phyloP scores from a whole-genome alignment of 2,329 filamentous ascomycete genomes.

The Alternaria atra region DNA sequence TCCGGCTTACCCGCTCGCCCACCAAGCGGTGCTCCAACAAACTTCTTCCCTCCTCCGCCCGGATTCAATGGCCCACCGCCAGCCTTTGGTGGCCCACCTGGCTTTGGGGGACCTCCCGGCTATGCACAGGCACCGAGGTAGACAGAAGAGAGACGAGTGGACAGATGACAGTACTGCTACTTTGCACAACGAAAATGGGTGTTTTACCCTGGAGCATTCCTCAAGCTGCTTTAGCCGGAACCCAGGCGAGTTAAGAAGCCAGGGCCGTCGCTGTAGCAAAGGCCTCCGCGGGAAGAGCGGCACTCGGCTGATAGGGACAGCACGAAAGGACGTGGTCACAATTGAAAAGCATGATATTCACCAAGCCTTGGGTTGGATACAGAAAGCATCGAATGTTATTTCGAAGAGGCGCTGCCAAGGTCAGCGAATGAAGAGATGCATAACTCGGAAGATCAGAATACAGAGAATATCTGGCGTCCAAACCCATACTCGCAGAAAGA shows the following conservation, averaged over 20 bases:
- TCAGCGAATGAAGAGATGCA: conserved; percentile 8
- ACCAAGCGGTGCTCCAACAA: conserved; percentile 69
- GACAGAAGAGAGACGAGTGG: not conserved
- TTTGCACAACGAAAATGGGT: not conserved
- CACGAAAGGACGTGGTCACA: not conserved
- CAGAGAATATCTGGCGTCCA: conserved; percentile 5
- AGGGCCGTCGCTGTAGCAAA: not conserved
- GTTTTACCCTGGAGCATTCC: not conserved
- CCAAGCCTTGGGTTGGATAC: not conserved
- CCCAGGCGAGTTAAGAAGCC: not conserved
- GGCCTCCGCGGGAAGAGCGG: not conserved
- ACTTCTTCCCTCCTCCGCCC: conserved; percentile 39
- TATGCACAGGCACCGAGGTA: conserved; percentile 22
- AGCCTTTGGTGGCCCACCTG: conserved; percentile 34
- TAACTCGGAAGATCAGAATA: conserved; percentile 1
- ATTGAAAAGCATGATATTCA: not conserved
- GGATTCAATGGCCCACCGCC: conserved; percentile 33
- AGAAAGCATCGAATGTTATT: not conserved
- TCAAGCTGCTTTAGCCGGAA: not conserved
- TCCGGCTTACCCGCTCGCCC: conserved; percentile 71
- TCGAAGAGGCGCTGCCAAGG: conserved; percentile 4
- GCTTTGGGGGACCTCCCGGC: conserved; percentile 24
- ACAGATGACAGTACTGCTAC: not conserved
- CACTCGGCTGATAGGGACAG: not conserved
- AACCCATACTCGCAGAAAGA: conserved; percentile 8